Percentiles rank a stretch among this genome's conserved stretches.
These are phyloP conservation scores for Xylaria multiplex DNA, from an alignment of 2,329 filamentous ascomycete species.

Conservation along the genomic window DNA sequence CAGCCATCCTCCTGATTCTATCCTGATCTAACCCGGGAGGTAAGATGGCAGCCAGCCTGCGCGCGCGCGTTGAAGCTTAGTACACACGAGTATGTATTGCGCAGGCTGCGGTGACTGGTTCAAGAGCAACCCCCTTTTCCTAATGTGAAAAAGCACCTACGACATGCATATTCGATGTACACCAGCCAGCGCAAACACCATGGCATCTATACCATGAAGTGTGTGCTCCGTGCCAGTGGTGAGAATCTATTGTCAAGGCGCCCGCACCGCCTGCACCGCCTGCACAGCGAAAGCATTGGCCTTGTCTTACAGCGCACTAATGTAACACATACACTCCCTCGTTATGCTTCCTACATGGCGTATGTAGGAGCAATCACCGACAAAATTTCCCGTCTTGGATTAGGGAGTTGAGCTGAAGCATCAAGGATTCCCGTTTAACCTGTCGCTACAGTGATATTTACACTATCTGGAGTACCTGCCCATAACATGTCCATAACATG, in stretches of 20 bases:
- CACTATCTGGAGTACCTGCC: neutral
- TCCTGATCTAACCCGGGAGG: neutral
- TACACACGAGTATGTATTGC: neutral
- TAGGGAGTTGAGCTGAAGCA: constrained; percentile 30
- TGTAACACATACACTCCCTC: constrained; percentile 14
- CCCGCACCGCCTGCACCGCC: neutral
- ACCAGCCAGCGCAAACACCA: too few relatives aligned
- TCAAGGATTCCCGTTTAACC: constrained; percentile 29
- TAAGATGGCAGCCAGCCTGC: constrained; percentile 10
- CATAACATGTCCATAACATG: too few relatives aligned
- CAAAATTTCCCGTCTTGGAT: constrained; percentile 29
- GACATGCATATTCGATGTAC: too few relatives aligned
- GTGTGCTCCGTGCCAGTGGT: too few relatives aligned
- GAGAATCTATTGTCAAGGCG: too few relatives aligned
- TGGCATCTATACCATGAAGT: too few relatives aligned
- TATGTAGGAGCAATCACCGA: constrained; percentile 3
- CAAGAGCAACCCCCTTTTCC: neutral
- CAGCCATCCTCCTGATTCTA: constrained; percentile 20
- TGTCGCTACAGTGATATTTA: constrained; percentile 6
- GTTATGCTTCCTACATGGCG: neutral
- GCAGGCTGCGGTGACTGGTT: neutral
- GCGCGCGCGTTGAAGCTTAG: constrained; percentile 13
- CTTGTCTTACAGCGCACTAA: constrained; percentile 15
- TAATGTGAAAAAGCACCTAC: too few relatives aligned
- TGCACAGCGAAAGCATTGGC: constrained; percentile 7